Evolutionary conservation across 805 yeast species (phyloP).

Genomic region (Spathaspora passalidarum): DNA sequence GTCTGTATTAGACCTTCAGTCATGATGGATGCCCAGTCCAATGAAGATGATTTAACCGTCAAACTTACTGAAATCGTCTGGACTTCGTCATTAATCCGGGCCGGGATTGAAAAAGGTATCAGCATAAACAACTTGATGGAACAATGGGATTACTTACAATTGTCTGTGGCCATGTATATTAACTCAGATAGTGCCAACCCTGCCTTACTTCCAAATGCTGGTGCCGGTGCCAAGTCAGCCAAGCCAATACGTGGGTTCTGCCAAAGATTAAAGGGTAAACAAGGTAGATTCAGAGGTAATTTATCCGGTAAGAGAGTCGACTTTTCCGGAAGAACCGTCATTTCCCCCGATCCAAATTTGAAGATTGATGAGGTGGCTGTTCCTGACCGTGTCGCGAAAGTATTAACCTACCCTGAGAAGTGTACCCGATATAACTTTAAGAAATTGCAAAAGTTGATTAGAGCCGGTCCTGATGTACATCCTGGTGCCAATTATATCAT

Average conservation of each 20-base stretch:
- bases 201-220: conserved; percentile 67
- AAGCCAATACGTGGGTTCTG: conserved; percentile 92
- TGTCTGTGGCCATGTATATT: conserved; percentile 95
- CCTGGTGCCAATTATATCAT: conserved; percentile 96
- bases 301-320: conserved; percentile 98
- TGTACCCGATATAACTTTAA: conserved; percentile 84
- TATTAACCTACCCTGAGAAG: conserved; percentile 92
- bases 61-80: conserved; percentile 95
- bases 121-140: conserved; percentile 93
- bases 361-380: conserved; percentile 97
- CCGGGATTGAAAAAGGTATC: conserved; percentile 94
- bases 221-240: conserved; percentile 47
- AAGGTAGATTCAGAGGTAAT: conserved; percentile 98
- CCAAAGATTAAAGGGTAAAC: conserved; percentile 96
- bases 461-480: conserved; percentile 82
- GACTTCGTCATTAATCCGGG: conserved; percentile 91
- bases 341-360: conserved; percentile 96
- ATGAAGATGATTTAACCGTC: conserved; percentile 96
- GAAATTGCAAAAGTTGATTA: conserved; percentile 69
- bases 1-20: conserved; percentile 98
- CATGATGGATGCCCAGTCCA: conserved; percentile 84
- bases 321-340: conserved; percentile 96
- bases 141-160: conserved; percentile 96
- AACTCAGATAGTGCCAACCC: conserved; percentile 92
- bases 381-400: conserved; percentile 94